Base-by-base conservation (phyloP, 495 filamentous ascomycete species). In the Penicillium ochrochloron region DNA sequence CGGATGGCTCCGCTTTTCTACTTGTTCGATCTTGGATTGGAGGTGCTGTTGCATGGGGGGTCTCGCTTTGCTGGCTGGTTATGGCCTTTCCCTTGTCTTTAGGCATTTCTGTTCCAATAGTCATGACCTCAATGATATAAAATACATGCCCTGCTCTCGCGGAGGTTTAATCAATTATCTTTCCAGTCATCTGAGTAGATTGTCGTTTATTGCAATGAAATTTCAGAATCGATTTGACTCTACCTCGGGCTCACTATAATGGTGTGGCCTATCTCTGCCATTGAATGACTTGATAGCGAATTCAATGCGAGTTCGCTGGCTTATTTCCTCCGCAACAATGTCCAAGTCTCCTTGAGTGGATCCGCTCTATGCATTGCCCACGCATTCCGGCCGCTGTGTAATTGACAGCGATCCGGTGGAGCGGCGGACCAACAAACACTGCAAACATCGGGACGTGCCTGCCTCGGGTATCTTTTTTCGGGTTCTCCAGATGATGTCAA, bases 401-500 rank as follows among this genome's bases (percentile, higher is more conserved):
- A 65, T 70, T 4, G 8, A 46, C 52, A 54, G 60, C 67, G 71
- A 68, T 66, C 61, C 34, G 66, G 64, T 70, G 61, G 65, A 67
- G 39, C 54, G 17, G n/a, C 42, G 41, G 17, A 17, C 7, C 12
- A 70, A 70, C 78, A 80, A 80, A 80, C 75, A 56, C 34, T 65
- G 61, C 76, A 78, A 79, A 78, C 76, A 70, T 61, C 66, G 71
- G 57, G 63, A 63, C 58, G 56, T 65, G 65, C 66, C 61, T 59
- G 57, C 51, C 37, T 23, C 60, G 39, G 59, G 60, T 69, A 68
- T 55, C 62, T 65, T 71, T 56, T 60, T 69, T 70, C 66, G 68
- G 69, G 31, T 66, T 72, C 71, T 63, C 64, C 69, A 70, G 69
- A 79, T 78, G 77, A 81, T 78, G 77, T 81, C 77, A 81, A 78